Percentiles rank a stretch among this genome's conserved stretches.
Evolutionary conservation across 2,329 filamentous ascomycete species (phyloP).

Genomic region (Nothophoma quercina): DNA sequence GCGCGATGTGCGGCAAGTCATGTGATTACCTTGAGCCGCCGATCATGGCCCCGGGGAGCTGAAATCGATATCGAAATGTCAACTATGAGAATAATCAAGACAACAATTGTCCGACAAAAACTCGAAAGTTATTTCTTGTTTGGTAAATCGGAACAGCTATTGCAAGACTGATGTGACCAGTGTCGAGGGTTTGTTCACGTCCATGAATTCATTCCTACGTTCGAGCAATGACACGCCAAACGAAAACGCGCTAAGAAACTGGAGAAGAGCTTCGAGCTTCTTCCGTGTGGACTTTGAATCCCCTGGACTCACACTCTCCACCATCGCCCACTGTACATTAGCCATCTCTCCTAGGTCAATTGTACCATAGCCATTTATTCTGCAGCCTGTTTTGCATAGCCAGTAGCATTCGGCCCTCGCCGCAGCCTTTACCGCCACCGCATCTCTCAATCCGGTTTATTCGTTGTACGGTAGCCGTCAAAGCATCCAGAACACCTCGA

Average conservation of each 20-base stretch:
- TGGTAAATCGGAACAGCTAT: too few species aligned
- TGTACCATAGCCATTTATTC: constrained; percentile 38
- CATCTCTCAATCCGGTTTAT: background rate
- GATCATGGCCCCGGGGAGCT: too few species aligned
- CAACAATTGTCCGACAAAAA: too few species aligned
- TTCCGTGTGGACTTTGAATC: constrained; percentile 5
- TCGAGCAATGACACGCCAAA: background rate
- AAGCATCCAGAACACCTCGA: background rate
- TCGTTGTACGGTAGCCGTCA: constrained; percentile 20
- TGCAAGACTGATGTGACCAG: background rate
- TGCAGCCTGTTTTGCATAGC: constrained; percentile 39
- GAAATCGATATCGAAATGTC: too few species aligned
- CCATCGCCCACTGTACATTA: constrained; percentile 15
- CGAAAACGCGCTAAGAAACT: constrained; percentile 13
- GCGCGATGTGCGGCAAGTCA: background rate
- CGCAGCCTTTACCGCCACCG: constrained; percentile 17
- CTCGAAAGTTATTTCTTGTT: too few species aligned
- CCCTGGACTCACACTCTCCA: constrained; percentile 6
- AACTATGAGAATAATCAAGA: too few species aligned
- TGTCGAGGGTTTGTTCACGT: background rate
- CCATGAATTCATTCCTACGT: background rate
- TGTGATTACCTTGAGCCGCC: too few species aligned
- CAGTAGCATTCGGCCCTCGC: constrained; percentile 40
- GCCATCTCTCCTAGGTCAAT: constrained; percentile 18
- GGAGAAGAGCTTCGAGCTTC: constrained; percentile 14